These are phyloP conservation scores for Termitomyces sp. DNA, from an alignment of 768 basidiomycete species.

Conservation along the genomic window DNA sequence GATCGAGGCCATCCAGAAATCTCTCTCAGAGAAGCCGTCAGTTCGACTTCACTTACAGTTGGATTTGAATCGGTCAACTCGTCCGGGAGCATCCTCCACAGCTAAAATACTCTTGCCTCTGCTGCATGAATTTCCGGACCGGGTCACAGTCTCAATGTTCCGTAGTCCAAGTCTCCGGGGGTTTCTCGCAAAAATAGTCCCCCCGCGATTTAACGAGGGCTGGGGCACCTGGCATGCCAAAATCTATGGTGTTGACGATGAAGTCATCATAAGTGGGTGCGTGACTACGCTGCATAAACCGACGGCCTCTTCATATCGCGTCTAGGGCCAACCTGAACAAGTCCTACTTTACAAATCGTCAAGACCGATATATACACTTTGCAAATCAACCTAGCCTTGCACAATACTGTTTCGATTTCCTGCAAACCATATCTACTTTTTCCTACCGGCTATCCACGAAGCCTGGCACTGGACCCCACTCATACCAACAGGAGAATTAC, in stretches of 20 bases:
- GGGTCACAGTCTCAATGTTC: constrained; percentile 80
- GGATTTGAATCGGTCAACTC: constrained; percentile 79
- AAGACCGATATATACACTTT: constrained; percentile 92
- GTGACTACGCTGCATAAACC: constrained; percentile 19
- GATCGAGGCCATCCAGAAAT: constrained; percentile 65
- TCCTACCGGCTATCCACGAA: constrained; percentile 57
- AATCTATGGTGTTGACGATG: constrained; percentile 90
- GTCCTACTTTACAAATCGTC: constrained; percentile 92
- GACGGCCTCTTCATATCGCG: not conserved
- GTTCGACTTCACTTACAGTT: constrained; percentile 73
- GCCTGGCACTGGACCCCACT: constrained; percentile 22
- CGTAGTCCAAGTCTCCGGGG: constrained; percentile 84
- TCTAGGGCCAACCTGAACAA: constrained; percentile 86
- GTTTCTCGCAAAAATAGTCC: constrained; percentile 71
- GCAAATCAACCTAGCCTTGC: constrained; percentile 57
- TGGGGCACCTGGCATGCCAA: constrained; percentile 99
- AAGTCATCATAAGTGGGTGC: constrained; percentile 91
- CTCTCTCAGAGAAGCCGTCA: constrained; percentile 56
- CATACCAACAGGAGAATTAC: constrained; percentile 42
- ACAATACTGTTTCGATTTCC: constrained; percentile 81
- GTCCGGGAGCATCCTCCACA: constrained; percentile 70
- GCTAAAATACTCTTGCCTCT: constrained; percentile 71
- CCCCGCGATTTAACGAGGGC: constrained; percentile 94
- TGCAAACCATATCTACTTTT: constrained; percentile 64
- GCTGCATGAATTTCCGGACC: constrained; percentile 63